Base-by-base conservation (phyloP, 768 basidiomycete genomes). In the Piloderma croceum region DNA sequence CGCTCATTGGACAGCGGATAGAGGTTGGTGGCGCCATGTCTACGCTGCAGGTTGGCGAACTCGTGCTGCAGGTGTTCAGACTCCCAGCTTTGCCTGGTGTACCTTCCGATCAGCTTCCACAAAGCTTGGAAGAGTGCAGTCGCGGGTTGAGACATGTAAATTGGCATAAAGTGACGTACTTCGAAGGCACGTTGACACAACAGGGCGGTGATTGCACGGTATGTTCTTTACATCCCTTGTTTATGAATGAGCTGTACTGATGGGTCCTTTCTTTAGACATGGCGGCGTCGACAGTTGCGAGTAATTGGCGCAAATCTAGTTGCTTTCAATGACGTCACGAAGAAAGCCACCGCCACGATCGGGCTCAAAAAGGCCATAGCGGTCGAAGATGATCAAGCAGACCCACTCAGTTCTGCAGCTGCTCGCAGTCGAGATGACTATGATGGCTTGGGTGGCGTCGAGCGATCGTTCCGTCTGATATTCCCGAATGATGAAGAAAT, bases 131-230 rank as follows among this genome's bases (percentile, higher is more conserved):
- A 40, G 94, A 97, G 54, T 93, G 90, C 52, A 74, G 83, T 51
- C 77, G 88, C 11, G 93, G 94, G 1, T 67, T 98, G 48, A 70
- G 89, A 44, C 85, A 93, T 52, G 81, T 90, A 41, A 83, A 84
- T 25, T 96, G 91, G 92, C 91, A 94, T 55, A 92, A 93, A 65
- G 76, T 84, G 48, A 89, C 90, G 17, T 93, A 94, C 62, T 90
- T 88, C 62, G 87, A 96, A 61, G 91, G 94, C 20, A 82, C 80
- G 0, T 62, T 98, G 48, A 98, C 94, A 11, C 94, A 98, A 67
- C 78, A 73, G 47, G 94, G 94, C 12, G 94, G 93, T 7, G 94
- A 94, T 57, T 96, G 92, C 58, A 72, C 67, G 46, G 93, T 96
- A 62, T 57, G 88, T 69, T 22, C 25, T 32, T n/a, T 9, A 4